Evolutionary conservation across 768 basidiomycete genomes (phyloP), one percentile per base, ranked within the genome.

Genomic region (Pleurotus ostreatus): DNA sequence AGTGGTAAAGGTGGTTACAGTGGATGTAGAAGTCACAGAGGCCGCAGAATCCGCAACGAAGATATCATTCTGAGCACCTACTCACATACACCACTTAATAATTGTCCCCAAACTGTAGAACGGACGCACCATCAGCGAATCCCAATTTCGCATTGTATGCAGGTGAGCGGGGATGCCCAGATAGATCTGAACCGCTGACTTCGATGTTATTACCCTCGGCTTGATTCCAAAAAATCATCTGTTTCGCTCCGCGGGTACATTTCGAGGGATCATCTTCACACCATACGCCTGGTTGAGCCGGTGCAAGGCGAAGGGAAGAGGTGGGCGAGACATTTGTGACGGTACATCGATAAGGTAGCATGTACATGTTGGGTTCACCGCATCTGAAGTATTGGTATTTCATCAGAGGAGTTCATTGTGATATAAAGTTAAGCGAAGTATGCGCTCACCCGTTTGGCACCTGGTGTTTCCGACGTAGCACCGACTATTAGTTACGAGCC

Each of bases 321-420:
- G 61, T 59, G 1, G 74, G 73, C 0, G 73, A 70, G 2, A 59
- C 37, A 1, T 68, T 68, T 22, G 67, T 68, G 3, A 78, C 77
- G 23, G 69, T 75, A 58, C 77, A 78, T 54, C 66, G 65, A 57
- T 67, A 73, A 34, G 68, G 69, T 34, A 68, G 59, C 74, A 77
- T 77, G 59, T 78, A 79, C 63, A 79, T 79, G 60, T 78, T 78
- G 2, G 75, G 72, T 56, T 71, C 67, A 5, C 77, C 77, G 52
- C 77, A 76, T 1, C 71, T 70, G 37, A 63, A 52, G 0, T n/a
- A 18, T 12, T 9, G 37, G 34, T 54, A 25, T n/a, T 52, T 6
- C 23, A 44, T 52, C 46, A 18, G 30, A 47, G 26, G 20, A 43
- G 15, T 46, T 40, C 40, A 18, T 30, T 46, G 40, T 34, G 46